Conservation (phyloP, 2,329 filamentous ascomycete genomes). For the Alternaria gansuensis region DNA sequence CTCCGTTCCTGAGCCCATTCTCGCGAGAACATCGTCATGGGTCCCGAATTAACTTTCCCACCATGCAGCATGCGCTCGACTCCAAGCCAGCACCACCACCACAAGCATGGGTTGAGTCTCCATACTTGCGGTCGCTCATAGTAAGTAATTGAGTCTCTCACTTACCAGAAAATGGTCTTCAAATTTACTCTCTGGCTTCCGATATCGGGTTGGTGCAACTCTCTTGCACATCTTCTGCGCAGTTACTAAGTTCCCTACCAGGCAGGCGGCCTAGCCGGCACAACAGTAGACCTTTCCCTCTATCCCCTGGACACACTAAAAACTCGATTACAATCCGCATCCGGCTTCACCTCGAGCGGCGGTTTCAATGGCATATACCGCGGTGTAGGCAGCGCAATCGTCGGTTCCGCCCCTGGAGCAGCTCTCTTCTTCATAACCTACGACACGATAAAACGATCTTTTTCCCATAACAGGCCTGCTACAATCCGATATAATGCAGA, state of each 20-base stretch:
- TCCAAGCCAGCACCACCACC: conserved; percentile 27
- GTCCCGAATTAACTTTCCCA: conserved; percentile 15
- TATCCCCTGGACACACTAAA: conserved; percentile 99
- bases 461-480: conserved; percentile 26
- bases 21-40: conserved; percentile 15
- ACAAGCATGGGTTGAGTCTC: conserved; percentile 55
- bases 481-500: conserved; percentile 34
- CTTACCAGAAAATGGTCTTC: not conserved
- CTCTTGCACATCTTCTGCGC: not conserved
- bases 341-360: conserved; percentile 80
- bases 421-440: conserved; percentile 98
- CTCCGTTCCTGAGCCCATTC: conserved; percentile 3
- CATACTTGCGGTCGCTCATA: conserved; percentile 59
- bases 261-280: conserved; percentile 90
- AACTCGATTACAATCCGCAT: conserved; percentile 87
- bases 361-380: conserved; percentile 93
- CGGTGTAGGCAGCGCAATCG: conserved; percentile 85
- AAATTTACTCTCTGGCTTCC: not conserved
- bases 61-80: conserved; percentile 47
- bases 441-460: conserved; percentile 69
- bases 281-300: conserved; percentile 94
- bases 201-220: not conserved
- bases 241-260: conserved; percentile 44
- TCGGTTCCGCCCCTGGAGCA: conserved; percentile 91
- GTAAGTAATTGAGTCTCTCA: conserved; percentile 41